Percentiles rank a stretch among this genome's conserved stretches.
Conservation (phyloP, 768 basidiomycete species). For the Hygrocybe coccinea region DNA sequence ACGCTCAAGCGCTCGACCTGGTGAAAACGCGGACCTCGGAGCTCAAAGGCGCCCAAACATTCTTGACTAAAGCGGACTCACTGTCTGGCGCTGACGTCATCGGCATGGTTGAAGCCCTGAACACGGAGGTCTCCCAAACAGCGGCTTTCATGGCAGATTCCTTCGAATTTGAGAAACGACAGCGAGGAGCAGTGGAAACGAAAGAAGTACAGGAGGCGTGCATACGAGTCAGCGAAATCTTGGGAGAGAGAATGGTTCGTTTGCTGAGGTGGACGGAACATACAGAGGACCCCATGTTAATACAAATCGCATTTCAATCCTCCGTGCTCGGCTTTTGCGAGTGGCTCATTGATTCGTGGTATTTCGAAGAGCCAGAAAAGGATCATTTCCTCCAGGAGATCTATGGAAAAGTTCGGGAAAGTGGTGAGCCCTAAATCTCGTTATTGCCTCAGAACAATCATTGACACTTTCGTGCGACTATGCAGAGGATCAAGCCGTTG, state of each 20-base stretch:
- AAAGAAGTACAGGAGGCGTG: conserved; percentile 24
- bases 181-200: conserved; percentile 6
- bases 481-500: conserved; percentile 46
- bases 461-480: too few relatives aligned
- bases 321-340: conserved; percentile 44
- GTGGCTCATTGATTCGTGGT: conserved; percentile 50
- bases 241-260: conserved; percentile 35
- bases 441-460: background rate
- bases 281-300: conserved; percentile 36
- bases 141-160: conserved; percentile 48
- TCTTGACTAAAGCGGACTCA: conserved; percentile 42
- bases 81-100: conserved; percentile 48
- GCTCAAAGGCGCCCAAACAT: conserved; percentile 46
- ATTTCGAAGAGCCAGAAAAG: conserved; percentile 45
- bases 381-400: conserved; percentile 43
- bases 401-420: conserved; percentile 38
- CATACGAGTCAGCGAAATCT: conserved; percentile 26
- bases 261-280: conserved; percentile 37
- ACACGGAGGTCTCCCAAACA: conserved; percentile 47
- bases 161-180: conserved; percentile 23
- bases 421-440: conserved; percentile 30
- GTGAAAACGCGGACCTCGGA: conserved; percentile 42
- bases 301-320: conserved; percentile 44
- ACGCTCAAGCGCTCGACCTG: conserved; percentile 22
- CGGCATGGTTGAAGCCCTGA: conserved; percentile 42